Evolutionary conservation across 345 rosid genomes (phyloP), one percentile per base, ranked within the genome.

Genomic region (Boechera stricta): DNA sequence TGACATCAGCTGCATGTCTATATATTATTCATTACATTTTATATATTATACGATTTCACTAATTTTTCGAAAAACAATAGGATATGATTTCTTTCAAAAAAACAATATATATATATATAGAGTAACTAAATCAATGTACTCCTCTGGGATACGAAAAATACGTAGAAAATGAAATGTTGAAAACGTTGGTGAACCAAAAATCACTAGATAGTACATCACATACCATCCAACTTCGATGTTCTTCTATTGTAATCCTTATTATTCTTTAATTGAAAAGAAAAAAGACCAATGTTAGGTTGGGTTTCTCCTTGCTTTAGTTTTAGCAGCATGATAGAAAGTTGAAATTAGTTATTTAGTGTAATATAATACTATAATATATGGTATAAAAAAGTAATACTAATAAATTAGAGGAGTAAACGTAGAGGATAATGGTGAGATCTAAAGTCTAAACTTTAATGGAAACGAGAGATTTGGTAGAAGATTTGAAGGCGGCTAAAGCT

Each of bases 401-500:
- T 21, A 15, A 78, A 78, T 31, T 31, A 65, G 60, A 59, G 28
- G 72, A 72, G 57, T 67, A n/a, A 67, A 67, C 64, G 54, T 64
- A 59, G 57, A 67, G 57, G 73, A 72, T 66, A 71, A 72, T 41
- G 56, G 77, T 51, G 57, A 48, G 77, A 72, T 67, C 52, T 79
- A 9, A 45, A 49, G 58, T 64, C 51, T 71, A 13, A 58, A 38
- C 64, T 72, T 72, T 66, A 71, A 55, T 45, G 45, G 38, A 32
- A 76, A 52, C 62, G 80, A 69, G 71, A 58, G 72, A 69, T 56
- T 64, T 67, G 58, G 64, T 51, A 18, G n/a, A 73, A 67, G 74
- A 78, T 78, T 73, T 78, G 78, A 44, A 73, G 82, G 82, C 82
- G 78, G 78, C 81, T 59, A 78, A 68, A 59, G 64, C 44, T 71